phyloP scores from a whole-genome alignment of 768 basidiomycete genomes.

The Sporobolomyces phaffii region DNA sequence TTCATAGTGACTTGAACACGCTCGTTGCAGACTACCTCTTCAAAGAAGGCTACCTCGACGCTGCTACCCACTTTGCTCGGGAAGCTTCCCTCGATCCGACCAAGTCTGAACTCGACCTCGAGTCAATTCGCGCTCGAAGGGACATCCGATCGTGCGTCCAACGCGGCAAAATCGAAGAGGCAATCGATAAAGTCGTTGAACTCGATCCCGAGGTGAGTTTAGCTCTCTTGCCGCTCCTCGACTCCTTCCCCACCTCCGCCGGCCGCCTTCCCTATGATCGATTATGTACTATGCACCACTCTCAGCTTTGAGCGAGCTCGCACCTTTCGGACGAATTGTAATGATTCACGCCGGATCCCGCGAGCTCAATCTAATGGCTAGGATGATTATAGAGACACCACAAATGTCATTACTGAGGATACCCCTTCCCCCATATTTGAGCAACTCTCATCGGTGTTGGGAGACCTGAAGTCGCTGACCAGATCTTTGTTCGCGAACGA shows the following conservation, averaged over 20 bases:
- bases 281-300: conserved; percentile 43
- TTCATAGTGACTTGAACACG: conserved; percentile 79
- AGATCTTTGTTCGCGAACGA: background rate
- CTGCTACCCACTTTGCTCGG: conserved; percentile 87
- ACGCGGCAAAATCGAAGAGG: conserved; percentile 88
- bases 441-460: background rate
- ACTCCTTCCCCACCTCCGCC: conserved; percentile 18
- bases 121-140: conserved; percentile 89
- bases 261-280: conserved; percentile 23
- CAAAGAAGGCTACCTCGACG: conserved; percentile 92
- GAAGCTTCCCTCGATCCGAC: conserved; percentile 62
- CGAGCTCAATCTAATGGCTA: conserved; percentile 2
- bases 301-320: conserved; percentile 29
- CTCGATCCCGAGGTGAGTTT: conserved; percentile 86
- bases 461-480: background rate
- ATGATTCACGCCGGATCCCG: too few species aligned
- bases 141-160: conserved; percentile 88
- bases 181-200: conserved; percentile 91
- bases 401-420: conserved; percentile 39
- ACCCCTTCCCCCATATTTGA: background rate
- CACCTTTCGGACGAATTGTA: conserved; percentile 11
- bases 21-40: conserved; percentile 97
- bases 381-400: conserved; percentile 40
- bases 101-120: conserved; percentile 71
- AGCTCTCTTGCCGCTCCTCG: conserved; percentile 14